Evolutionary conservation across 176 grass and related monocot genomes (phyloP).

Genomic region (Typha latifolia): DNA sequence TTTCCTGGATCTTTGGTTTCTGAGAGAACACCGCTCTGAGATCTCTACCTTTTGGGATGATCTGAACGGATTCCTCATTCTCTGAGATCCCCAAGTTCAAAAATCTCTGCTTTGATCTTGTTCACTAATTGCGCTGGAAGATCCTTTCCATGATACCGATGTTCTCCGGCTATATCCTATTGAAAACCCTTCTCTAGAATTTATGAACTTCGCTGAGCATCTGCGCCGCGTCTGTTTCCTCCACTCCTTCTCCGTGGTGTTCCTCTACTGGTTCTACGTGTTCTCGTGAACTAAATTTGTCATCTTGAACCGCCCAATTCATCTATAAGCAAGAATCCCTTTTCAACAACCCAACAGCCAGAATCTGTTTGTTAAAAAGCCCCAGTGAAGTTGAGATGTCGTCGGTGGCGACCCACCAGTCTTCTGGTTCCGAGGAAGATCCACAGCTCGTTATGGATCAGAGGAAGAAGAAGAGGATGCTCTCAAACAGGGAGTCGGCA

Average conservation of each 20-base stretch:
- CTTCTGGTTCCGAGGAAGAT: background rate
- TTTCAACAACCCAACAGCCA: background rate
- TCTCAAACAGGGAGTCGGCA: slow-evolving; percentile 44
- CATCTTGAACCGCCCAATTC: background rate
- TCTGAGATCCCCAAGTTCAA: background rate
- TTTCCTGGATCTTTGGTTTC: background rate
- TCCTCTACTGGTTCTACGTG: slow-evolving; percentile 99
- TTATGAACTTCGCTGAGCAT: slow-evolving; percentile 76
- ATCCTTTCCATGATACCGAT: slow-evolving; percentile 34
- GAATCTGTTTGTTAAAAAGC: background rate
- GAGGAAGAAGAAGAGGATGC: slow-evolving; percentile 37
- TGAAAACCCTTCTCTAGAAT: slow-evolving; percentile 36
- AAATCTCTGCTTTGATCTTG: background rate
- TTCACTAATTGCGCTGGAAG: slow-evolving; percentile 54
- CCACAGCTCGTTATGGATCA: slow-evolving; percentile 18
- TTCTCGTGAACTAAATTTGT: slow-evolving; percentile 58
- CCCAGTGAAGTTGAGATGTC: slow-evolving; percentile 4
- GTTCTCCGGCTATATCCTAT: slow-evolving; percentile 20
- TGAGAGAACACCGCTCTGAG: background rate
- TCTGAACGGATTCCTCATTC: background rate
- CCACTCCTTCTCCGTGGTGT: slow-evolving; percentile 89
- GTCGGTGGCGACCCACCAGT: background rate
- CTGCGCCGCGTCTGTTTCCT: slow-evolving; percentile 81
- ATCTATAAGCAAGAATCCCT: background rate
- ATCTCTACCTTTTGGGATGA: background rate